Evolutionary conservation across 2,329 filamentous ascomycete genomes (phyloP).

Genomic region (Neocatenulostroma microsporum): DNA sequence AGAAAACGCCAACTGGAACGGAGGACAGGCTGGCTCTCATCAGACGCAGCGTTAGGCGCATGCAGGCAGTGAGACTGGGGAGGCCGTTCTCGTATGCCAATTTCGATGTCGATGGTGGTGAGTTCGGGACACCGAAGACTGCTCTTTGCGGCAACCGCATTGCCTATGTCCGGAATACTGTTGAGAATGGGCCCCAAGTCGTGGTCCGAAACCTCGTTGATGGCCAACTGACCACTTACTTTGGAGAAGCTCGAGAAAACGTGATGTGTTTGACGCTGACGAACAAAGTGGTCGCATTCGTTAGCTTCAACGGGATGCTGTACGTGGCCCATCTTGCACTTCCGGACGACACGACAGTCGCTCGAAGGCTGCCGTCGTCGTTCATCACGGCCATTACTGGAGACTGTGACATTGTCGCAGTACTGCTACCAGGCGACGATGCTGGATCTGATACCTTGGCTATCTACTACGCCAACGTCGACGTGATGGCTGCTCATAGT

Average conservation of each 20-base stretch:
- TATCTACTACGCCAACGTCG: no score
- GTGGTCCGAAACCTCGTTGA: constrained; percentile 12
- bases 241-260: constrained; percentile 11
- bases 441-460: no score
- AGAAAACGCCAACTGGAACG: not conserved
- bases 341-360: not conserved
- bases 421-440: not conserved
- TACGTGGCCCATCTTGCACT: constrained; percentile 7
- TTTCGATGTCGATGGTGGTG: no score
- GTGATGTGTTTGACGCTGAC: constrained; percentile 11
- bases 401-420: not conserved
- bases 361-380: constrained; percentile 1
- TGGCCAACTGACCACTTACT: not conserved
- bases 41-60: constrained; percentile 9
- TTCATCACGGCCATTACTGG: not conserved
- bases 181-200: constrained; percentile 6
- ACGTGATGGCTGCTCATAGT: not conserved
- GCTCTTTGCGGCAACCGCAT: constrained; percentile 9
- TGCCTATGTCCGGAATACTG: constrained; percentile 11
- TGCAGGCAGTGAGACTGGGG: constrained; percentile 11
- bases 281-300: constrained; percentile 9
- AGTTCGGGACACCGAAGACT: no score
- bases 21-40: constrained; percentile 1
- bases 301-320: constrained; percentile 8
- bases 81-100: constrained; percentile 10